Percentiles rank a stretch among this genome's conserved stretches.
phyloP scores from a whole-genome alignment of 163 green algal genomes.

The Coccomyxa subellipsoidea region DNA sequence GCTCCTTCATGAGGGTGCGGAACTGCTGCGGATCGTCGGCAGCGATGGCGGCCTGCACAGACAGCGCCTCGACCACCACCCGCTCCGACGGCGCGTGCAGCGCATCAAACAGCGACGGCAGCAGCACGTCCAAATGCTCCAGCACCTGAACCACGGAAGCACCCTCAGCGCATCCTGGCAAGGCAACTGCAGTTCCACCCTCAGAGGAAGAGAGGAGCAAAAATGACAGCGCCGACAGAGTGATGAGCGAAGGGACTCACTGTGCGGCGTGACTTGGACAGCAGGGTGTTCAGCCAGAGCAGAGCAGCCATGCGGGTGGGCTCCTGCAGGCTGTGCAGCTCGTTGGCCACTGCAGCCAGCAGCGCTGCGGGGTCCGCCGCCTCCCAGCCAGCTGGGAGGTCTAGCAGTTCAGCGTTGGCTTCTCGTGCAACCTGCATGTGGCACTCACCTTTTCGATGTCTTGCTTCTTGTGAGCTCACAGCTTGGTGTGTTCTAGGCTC shows the following conservation, averaged over 20 bases:
- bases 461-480: no score
- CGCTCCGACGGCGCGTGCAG: conserved; percentile 54
- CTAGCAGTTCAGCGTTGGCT: conserved; percentile 59
- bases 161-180: no score
- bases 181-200: no score
- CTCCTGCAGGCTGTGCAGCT: conserved; percentile 67
- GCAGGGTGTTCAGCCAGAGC: conserved; percentile 48
- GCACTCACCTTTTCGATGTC: no score
- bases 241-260: background rate
- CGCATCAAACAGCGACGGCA: conserved; percentile 74
- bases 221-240: no score
- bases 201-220: no score
- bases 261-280: conserved; percentile 12
- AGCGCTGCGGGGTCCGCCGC: conserved; percentile 53
- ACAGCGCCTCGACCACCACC: conserved; percentile 35
- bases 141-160: conserved; percentile 41
- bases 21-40: conserved; percentile 53
- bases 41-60: conserved; percentile 66
- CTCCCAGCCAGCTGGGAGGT: conserved; percentile 37
- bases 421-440: conserved; percentile 51
- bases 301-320: conserved; percentile 63
- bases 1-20: conserved; percentile 28
- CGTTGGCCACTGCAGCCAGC: conserved; percentile 55
- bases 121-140: conserved; percentile 51
- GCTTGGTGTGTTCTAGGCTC: background rate